A percentile compares a stretch with the other conserved stretches of the same genome.
These are phyloP conservation scores for Westerdykella ornata DNA, from an alignment of 2,329 filamentous ascomycete species.

Conservation along the genomic window DNA sequence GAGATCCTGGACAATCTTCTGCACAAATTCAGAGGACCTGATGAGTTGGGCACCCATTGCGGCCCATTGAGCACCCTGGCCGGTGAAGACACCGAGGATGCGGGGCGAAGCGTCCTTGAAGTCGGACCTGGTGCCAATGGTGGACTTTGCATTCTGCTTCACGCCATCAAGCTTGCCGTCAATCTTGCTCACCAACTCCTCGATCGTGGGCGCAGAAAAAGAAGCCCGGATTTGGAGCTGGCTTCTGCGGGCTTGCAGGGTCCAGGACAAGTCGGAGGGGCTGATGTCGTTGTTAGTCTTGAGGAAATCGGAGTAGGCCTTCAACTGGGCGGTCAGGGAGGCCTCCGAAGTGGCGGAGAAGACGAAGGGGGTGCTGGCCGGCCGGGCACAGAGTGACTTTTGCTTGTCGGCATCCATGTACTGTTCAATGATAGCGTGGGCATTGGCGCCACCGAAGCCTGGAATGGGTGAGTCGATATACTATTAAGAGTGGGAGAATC, in stretches of 20 bases:
- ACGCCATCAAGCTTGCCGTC: background rate
- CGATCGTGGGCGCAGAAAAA: slow-evolving; percentile 1
- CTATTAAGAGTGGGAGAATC: background rate
- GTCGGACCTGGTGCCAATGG: slow-evolving; percentile 6
- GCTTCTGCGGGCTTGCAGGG: slow-evolving; percentile 5
- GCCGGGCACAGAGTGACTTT: too few relatives aligned
- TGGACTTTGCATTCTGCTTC: background rate
- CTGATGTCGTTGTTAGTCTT: background rate
- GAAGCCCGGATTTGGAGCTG: background rate
- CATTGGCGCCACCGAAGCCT: slow-evolving; percentile 23
- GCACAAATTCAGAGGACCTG: slow-evolving; percentile 12
- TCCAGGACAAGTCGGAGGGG: slow-evolving; percentile 9
- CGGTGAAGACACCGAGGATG: slow-evolving; percentile 38
- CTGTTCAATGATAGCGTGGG: slow-evolving; percentile 19
- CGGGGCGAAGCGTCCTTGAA: slow-evolving; percentile 1
- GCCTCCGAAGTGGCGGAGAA: slow-evolving; percentile 8
- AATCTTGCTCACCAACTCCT: background rate
- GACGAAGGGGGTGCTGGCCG: slow-evolving; percentile 6
- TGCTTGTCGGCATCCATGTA: slow-evolving; percentile 1
- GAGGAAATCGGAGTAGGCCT: slow-evolving; percentile 1
- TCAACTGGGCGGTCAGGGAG: background rate
- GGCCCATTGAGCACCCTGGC: slow-evolving; percentile 40
- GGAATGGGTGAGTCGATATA: slow-evolving; percentile 13
- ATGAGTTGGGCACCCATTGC: slow-evolving; percentile 37
- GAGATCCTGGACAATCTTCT: slow-evolving; percentile 14